Evolutionary conservation across 441 rosid species (phyloP).

Genomic region (Brassica hybrid): DNA sequence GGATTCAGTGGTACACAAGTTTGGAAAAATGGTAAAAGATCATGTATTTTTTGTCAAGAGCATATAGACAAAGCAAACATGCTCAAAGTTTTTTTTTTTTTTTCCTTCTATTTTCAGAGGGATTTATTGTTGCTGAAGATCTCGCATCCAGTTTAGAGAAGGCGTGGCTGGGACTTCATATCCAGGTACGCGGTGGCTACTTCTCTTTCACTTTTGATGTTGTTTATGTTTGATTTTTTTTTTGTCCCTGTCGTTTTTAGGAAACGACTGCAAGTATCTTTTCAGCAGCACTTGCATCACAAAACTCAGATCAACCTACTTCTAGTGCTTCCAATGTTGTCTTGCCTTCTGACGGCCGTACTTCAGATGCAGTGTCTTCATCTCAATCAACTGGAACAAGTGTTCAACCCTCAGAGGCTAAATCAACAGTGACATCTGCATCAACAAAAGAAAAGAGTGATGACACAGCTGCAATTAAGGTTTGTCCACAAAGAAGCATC

Average conservation of each 20-base stretch:
- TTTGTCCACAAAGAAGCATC: constrained; percentile 26
- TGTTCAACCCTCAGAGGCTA: constrained; percentile 46
- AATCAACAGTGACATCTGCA: constrained; percentile 44
- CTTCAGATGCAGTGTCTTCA: constrained; percentile 50
- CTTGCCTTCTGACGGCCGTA: constrained; percentile 46
- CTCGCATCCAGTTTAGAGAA: constrained; percentile 74
- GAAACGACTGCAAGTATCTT: constrained; percentile 77
- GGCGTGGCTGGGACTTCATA: constrained; percentile 81
- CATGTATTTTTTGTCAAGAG: not conserved
- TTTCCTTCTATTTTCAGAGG: constrained; percentile 54
- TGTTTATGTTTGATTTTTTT: not conserved
- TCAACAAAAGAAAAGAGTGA: constrained; percentile 38
- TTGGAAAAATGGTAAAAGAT: constrained; percentile 73
- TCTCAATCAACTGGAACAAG: constrained; percentile 38
- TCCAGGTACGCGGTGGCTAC: constrained; percentile 59
- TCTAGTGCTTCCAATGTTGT: constrained; percentile 48
- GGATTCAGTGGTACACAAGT: constrained; percentile 83
- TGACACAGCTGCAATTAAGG: constrained; percentile 49
- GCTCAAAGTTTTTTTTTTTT: constrained; percentile 11
- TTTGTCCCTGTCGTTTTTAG: constrained; percentile 44
- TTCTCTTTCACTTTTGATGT: not conserved
- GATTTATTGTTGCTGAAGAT: constrained; percentile 66
- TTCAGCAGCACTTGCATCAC: constrained; percentile 73
- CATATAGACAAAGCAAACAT: constrained; percentile 12
- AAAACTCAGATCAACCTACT: constrained; percentile 53